phyloP scores from a whole-genome alignment of 2,329 filamentous ascomycete species.

The Colletotrichum sp. region DNA sequence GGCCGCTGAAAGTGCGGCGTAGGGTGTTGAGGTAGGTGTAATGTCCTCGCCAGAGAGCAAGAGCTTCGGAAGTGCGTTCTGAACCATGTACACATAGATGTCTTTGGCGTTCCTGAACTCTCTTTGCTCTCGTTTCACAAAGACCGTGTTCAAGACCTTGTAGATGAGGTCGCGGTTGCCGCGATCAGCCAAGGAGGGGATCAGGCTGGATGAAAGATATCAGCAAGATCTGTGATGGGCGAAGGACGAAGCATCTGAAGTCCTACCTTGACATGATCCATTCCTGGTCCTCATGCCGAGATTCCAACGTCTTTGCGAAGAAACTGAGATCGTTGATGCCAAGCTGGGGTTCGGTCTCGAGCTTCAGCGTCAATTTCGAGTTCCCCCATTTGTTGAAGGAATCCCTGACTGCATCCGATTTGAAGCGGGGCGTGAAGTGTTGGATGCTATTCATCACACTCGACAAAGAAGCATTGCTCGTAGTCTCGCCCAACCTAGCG shows the following conservation, averaged over 20 bases:
- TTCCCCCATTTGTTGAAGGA: neutral
- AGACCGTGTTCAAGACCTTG: neutral
- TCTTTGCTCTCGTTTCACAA: neutral
- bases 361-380: neutral
- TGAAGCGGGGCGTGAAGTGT: neutral
- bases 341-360: neutral
- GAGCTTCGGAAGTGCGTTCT: neutral
- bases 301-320: neutral
- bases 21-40: too few species aligned
- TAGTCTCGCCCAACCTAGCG: neutral
- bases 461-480: neutral
- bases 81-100: neutral
- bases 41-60: neutral
- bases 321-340: neutral
- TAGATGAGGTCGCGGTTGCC: neutral
- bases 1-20: neutral
- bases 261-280: neutral
- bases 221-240: too few species aligned
- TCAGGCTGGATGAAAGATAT: neutral
- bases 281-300: neutral
- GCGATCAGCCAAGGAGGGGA: neutral
- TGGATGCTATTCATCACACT: neutral
- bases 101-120: neutral
- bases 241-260: neutral
- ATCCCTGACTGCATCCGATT: neutral